Evolutionary conservation across 768 basidiomycete genomes (phyloP), one percentile per base, ranked within the genome.

Genomic region (Rhodotorula toruloides): DNA sequence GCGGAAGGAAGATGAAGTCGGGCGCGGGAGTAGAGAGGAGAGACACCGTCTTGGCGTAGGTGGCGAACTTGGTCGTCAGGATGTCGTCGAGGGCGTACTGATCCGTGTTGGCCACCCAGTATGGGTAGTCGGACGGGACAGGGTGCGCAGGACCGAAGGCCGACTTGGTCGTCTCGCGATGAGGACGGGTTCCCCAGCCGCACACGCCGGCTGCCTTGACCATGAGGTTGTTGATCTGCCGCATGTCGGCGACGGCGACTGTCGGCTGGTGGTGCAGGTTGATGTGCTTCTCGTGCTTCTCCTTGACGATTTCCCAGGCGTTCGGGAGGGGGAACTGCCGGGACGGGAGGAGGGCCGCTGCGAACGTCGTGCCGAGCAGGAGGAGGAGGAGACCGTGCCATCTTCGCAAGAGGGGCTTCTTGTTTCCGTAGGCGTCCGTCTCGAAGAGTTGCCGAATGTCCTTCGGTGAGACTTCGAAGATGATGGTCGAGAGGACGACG

Each of bases 1-100:
- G 36, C 43, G 69, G 69, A n/a, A 71, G 65, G 65, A 31, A 71
- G 65, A 71, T 66, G 61, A 71, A 71, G 31, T 71, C 69, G 65
- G 69, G 69, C 3, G 69, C 50, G 4, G 64, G 65, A 1, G 47
- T 53, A 37, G 52, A 37, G 43, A 67, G 65, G 58, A 71, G 57
- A 8, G 69, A 58, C 25, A 66, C 61, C 31, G 32, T 12, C 49
- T 57, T 54, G 12, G 52, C 32, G 54, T 66, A 71, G 42, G 61
- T 58, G 36, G 50, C 44, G 49, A 71, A 54, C 34, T 61, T 57
- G 13, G 65, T 71, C 8, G 69, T 58, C 39, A 71, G 61, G 65
- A 71, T 67, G 54, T 71, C 69, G 65, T 71, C 69, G 27, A 71
- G 58, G 13, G 69, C 52, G 61, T 66, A 71, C 42, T 71, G 69